Evolutionary conservation across 202 grass and related monocot species (phyloP), one percentile per base, ranked within the genome.

Genomic region (Setaria viridis): DNA sequence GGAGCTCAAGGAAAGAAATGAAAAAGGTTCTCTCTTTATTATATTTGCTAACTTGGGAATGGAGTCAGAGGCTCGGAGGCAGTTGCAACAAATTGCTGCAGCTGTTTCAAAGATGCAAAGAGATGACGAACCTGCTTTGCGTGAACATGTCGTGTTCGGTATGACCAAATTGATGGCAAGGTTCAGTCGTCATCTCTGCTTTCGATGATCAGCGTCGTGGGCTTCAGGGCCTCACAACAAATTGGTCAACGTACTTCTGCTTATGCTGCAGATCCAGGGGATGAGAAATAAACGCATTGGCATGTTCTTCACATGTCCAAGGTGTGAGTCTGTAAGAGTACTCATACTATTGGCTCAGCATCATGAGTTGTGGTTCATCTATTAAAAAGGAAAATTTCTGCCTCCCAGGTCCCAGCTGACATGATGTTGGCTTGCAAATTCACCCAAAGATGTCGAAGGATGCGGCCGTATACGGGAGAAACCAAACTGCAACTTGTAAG

Each of bases 401-500:
- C 19, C 43, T 41, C 5, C 39, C 39, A 41, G 39, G 39, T 4
- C 42, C 14, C 9, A 32, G 5, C 25, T 70, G 79, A 58, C 53
- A 60, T 13, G 46, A 46, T 70, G 14, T 21, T 25, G 67, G 4
- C 39, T 10, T 29, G 67, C 25, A 70, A 48, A 72, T 59, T 47
- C 39, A 60, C 43, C 29, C 17, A 19, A 20, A n/a, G 53, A 32
- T 47, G 41, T 25, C 41, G 41, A 55, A 46, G 14, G 55, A 41
- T 33, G 11, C 3, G 9, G 16, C 29, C 9, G 32, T 32, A 34
- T 33, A 32, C 16, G 9, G 14, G 1, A 82, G 29, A 62, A n/a
- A 21, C 60, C 25, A 50, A 74, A 83, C 37, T 83, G 69, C 15
- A n/a, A 50, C 19, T 14, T 29, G 48, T 53, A 80, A 11, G 33